A percentile compares a stretch with the other conserved stretches of the same genome.
These are phyloP conservation scores for Fraxinus baroniana DNA, from an alignment of 305 asterid genomes.

Conservation along the genomic window DNA sequence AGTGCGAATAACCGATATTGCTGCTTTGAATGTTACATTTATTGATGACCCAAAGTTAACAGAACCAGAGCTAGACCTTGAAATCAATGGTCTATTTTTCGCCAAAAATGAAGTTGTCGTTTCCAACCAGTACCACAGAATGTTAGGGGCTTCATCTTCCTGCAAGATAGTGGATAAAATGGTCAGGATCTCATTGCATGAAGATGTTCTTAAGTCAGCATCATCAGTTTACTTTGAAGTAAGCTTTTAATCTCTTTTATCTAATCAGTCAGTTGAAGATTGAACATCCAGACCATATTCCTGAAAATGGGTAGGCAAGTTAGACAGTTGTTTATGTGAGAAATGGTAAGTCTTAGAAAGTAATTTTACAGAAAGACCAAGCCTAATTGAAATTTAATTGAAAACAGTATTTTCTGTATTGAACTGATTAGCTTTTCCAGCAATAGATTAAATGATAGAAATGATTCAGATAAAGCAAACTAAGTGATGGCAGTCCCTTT, in stretches of 20 bases:
- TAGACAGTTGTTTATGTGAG: background rate
- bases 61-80: constrained; percentile 57
- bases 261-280: constrained; percentile 14
- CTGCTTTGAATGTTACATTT: constrained; percentile 62
- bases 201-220: constrained; percentile 69
- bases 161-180: constrained; percentile 57
- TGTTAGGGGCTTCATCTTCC: constrained; percentile 31
- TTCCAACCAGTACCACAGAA: constrained; percentile 30
- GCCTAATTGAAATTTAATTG: background rate
- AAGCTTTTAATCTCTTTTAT: constrained; percentile 26
- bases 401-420: background rate
- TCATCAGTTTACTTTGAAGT: constrained; percentile 76
- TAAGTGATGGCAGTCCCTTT: background rate
- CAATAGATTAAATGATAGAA: background rate
- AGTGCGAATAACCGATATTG: constrained; percentile 52
- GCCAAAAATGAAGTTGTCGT: constrained; percentile 36
- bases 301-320: background rate
- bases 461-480: background rate
- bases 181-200: constrained; percentile 69
- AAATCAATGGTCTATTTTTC: constrained; percentile 65
- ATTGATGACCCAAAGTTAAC: constrained; percentile 58
- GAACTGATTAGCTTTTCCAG: background rate
- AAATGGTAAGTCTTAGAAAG: background rate
- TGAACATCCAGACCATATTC: background rate
- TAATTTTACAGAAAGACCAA: background rate